These are phyloP conservation scores for Saturnispora silvae DNA, from an alignment of 805 yeast species.

Conservation along the genomic window DNA sequence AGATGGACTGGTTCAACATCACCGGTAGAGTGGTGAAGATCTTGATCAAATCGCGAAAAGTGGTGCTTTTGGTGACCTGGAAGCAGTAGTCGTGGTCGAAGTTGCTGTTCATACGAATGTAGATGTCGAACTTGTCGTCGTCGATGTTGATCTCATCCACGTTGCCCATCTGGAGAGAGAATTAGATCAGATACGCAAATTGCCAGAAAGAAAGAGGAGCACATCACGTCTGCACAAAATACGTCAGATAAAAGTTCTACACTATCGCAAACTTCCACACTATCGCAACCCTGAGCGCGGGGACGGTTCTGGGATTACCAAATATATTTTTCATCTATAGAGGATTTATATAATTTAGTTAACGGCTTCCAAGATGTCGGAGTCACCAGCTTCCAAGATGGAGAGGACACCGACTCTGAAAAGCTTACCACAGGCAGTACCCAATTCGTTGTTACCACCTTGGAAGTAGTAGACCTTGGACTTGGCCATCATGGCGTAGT, in stretches of 20 bases:
- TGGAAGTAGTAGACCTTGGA: constrained; percentile 96
- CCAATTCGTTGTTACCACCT: constrained; percentile 99
- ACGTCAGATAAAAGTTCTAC: too few species aligned
- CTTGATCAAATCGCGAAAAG: constrained; percentile 46
- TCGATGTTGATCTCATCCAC: constrained; percentile 4
- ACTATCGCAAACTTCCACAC: too few species aligned
- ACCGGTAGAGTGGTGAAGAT: constrained; percentile 63
- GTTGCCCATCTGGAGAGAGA: constrained; percentile 1
- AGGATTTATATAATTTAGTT: constrained; percentile 11
- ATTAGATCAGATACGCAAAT: background rate
- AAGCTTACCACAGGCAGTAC: constrained; percentile 99
- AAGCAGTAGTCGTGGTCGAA: constrained; percentile 84
- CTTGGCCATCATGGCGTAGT: constrained; percentile 99
- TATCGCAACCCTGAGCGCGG: too few species aligned
- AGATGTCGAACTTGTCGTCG: constrained; percentile 32
- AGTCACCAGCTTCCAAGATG: constrained; percentile 98
- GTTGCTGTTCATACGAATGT: constrained; percentile 77
- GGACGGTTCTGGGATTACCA: too few species aligned
- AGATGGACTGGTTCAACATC: constrained; percentile 69
- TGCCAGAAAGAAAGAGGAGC: constrained; percentile 1
- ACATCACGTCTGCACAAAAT: too few species aligned
- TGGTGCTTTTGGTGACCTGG: constrained; percentile 49
- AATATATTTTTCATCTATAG: too few species aligned
- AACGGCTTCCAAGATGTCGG: constrained; percentile 83
- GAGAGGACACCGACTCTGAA: constrained; percentile 99